A percentile compares a stretch with the other conserved stretches of the same genome.
Conservation (phyloP, 768 basidiomycete genomes). For the Rhodocollybia butyracea region DNA sequence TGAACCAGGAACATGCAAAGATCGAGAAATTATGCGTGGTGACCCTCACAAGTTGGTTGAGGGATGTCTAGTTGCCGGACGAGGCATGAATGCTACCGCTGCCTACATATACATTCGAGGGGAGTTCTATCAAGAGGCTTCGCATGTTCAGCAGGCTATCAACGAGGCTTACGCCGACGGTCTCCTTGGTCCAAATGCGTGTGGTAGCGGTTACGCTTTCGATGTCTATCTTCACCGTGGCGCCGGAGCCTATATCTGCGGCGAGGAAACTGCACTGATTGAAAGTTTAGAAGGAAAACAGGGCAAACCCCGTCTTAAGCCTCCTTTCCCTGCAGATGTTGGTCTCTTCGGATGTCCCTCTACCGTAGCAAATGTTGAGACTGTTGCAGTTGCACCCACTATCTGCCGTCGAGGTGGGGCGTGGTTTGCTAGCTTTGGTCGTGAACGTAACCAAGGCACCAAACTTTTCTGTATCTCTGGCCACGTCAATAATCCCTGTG, state of each 20-base stretch:
- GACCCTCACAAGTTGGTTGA: slow-evolving; percentile 99
- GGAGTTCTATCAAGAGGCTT: slow-evolving; percentile 95
- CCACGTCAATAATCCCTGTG: slow-evolving; percentile 97
- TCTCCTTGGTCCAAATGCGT: slow-evolving; percentile 85
- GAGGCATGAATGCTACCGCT: slow-evolving; percentile 94
- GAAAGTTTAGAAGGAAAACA: slow-evolving; percentile 98
- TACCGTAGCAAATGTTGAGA: slow-evolving; percentile 98
- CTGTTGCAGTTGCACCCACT: slow-evolving; percentile 95
- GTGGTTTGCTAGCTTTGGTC: slow-evolving; percentile 93
- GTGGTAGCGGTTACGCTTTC: slow-evolving; percentile 90
- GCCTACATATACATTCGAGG: slow-evolving; percentile 99
- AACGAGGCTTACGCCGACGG: slow-evolving; percentile 91
- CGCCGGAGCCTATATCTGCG: slow-evolving; percentile 97
- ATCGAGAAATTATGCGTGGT: slow-evolving; percentile 95
- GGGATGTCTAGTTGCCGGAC: slow-evolving; percentile 95
- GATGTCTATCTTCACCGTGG: slow-evolving; percentile 99
- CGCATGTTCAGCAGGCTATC: slow-evolving; percentile 93
- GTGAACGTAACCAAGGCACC: slow-evolving; percentile 93
- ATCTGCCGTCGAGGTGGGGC: slow-evolving; percentile 84
- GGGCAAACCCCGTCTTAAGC: slow-evolving; percentile 96
- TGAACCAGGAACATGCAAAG: slow-evolving; percentile 98
- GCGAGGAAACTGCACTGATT: slow-evolving; percentile 97
- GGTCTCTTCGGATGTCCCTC: slow-evolving; percentile 97
- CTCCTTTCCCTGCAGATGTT: slow-evolving; percentile 98
- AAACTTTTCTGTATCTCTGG: slow-evolving; percentile 96